Percentiles rank a stretch among this genome's conserved stretches.
These are phyloP conservation scores for Colletotrichum gloeosporioides DNA, from an alignment of 2,329 filamentous ascomycete genomes.

Conservation along the genomic window DNA sequence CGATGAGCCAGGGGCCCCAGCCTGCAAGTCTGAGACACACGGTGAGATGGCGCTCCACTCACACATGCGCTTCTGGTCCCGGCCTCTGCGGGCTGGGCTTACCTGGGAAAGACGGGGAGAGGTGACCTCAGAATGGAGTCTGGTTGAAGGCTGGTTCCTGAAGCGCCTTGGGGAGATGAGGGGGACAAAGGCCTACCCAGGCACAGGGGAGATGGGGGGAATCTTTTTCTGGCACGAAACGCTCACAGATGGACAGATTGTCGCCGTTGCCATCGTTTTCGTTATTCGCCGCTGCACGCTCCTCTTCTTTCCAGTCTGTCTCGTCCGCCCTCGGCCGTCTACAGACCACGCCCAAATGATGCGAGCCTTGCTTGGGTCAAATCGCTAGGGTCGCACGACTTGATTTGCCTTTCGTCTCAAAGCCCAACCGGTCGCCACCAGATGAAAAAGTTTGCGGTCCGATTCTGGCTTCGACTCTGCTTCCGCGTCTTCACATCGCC, in stretches of 20 bases:
- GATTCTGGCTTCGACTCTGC: neutral
- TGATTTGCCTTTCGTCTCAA: neutral
- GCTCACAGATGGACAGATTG: neutral
- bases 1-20: conserved; percentile 10
- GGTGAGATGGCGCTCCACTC: conserved; percentile 12
- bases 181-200: neutral
- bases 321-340: neutral
- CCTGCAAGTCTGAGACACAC: conserved; percentile 15
- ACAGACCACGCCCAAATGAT: neutral
- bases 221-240: neutral
- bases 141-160: neutral
- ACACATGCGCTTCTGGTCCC: neutral
- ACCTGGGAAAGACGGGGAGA: neutral
- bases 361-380: neutral
- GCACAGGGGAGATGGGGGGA: neutral
- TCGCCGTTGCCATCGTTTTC: neutral
- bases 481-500: neutral
- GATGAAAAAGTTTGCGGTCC: neutral
- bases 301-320: neutral
- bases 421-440: neutral
- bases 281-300: conserved; percentile 2
- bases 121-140: neutral
- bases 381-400: neutral
- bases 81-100: neutral
- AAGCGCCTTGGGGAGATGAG: neutral